These are phyloP conservation scores for Filobasidium floriforme DNA, from an alignment of 768 basidiomycete species.

Conservation along the genomic window DNA sequence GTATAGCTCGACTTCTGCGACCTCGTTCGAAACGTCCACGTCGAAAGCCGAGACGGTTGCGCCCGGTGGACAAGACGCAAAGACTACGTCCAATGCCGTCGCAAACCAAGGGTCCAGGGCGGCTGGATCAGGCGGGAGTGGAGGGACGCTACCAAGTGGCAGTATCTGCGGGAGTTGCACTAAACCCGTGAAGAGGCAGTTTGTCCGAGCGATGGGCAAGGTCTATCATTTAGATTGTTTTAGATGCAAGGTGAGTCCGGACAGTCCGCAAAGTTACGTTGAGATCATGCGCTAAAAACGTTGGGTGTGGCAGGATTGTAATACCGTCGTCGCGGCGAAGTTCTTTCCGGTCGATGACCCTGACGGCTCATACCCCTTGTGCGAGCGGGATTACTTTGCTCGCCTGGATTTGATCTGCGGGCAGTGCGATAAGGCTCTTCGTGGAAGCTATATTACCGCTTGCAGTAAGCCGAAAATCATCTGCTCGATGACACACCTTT, in stretches of 20 bases:
- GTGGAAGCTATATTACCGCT: constrained; percentile 98
- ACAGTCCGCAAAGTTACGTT: background rate
- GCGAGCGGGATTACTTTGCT: constrained; percentile 96
- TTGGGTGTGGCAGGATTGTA: constrained; percentile 65
- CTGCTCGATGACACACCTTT: background rate
- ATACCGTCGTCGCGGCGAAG: constrained; percentile 90
- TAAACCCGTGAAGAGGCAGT: constrained; percentile 72
- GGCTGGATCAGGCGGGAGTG: background rate
- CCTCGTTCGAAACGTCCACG: background rate
- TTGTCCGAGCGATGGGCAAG: constrained; percentile 85
- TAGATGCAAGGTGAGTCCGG: constrained; percentile 70
- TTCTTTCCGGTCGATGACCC: constrained; percentile 96
- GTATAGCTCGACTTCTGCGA: background rate
- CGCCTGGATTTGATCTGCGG: constrained; percentile 92
- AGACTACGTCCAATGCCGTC: background rate
- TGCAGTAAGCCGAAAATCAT: constrained; percentile 66
- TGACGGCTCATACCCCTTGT: constrained; percentile 82
- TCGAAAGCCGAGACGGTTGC: background rate
- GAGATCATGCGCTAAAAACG: background rate
- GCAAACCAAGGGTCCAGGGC: background rate
- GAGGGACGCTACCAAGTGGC: background rate
- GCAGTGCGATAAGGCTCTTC: constrained; percentile 85
- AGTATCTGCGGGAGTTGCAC: constrained; percentile 45
- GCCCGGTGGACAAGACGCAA: background rate
- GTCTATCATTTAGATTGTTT: constrained; percentile 98